A percentile compares a stretch with the other conserved stretches of the same genome.
Evolutionary conservation across 495 filamentous ascomycete genomes (phyloP).

Genomic region (Aspergillus wentii): DNA sequence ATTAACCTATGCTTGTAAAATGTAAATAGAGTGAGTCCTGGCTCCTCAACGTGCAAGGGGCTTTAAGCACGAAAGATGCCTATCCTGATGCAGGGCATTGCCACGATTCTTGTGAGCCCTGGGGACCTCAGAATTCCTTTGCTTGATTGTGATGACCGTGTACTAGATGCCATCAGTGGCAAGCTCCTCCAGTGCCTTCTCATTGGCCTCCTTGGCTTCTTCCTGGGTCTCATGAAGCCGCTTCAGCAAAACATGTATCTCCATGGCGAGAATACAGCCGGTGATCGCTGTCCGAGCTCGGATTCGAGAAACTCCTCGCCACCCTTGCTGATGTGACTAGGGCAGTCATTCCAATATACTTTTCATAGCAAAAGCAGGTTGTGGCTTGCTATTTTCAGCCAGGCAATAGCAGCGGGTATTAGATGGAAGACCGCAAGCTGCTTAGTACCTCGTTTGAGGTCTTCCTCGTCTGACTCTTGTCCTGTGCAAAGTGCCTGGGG

Average conservation of each 20-base stretch:
- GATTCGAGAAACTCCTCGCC: conserved; percentile 12
- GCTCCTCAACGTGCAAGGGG: not conserved
- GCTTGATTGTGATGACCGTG: conserved; percentile 8
- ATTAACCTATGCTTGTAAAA: too few relatives aligned
- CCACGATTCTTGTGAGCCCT: conserved; percentile 12
- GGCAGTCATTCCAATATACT: conserved; percentile 15
- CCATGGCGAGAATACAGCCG: conserved; percentile 9
- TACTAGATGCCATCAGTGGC: conserved; percentile 10
- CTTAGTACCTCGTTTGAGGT: conserved; percentile 4
- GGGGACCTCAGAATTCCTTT: conserved; percentile 10
- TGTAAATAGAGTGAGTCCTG: too few relatives aligned
- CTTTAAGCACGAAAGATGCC: conserved; percentile 9
- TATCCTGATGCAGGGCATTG: conserved; percentile 14
- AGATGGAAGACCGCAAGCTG: conserved; percentile 13
- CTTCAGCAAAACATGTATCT: conserved; percentile 16
- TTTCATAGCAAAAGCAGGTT: conserved; percentile 13
- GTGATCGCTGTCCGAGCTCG: conserved; percentile 6
- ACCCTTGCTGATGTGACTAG: conserved; percentile 6
- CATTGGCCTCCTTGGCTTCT: conserved; percentile 11
- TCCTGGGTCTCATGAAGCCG: conserved; percentile 14
- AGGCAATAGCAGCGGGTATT: conserved; percentile 13
- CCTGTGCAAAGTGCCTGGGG: conserved; percentile 6
- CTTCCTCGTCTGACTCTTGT: conserved; percentile 11
- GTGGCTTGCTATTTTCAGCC: conserved; percentile 6
- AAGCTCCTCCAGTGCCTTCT: conserved; percentile 7